A percentile compares a stretch with the other conserved stretches of the same genome.
phyloP scores from a whole-genome alignment of 2,329 filamentous ascomycete genomes.

The Fusarium sp. region DNA sequence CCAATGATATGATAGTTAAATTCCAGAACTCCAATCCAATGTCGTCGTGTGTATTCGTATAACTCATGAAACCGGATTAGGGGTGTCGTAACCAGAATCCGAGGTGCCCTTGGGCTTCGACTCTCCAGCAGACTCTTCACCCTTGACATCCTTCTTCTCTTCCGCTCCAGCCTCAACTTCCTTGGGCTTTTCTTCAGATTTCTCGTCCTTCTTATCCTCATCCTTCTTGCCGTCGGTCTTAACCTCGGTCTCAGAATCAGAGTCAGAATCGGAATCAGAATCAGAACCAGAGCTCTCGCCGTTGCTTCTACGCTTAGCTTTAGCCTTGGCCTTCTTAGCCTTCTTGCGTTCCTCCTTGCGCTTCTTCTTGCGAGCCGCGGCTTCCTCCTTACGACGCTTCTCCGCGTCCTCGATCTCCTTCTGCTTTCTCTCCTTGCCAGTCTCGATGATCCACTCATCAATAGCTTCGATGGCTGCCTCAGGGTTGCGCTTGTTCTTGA shows the following conservation, averaged over 20 bases:
- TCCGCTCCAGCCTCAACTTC: background rate
- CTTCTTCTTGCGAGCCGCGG: conserved; percentile 48
- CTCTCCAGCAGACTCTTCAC: conserved; percentile 4
- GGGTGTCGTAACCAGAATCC: conserved; percentile 51
- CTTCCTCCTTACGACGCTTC: conserved; percentile 53
- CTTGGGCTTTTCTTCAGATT: conserved; percentile 16
- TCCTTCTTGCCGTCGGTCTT: conserved; percentile 33
- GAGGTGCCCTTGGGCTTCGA: conserved; percentile 47
- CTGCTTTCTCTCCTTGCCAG: conserved; percentile 61
- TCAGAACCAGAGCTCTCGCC: conserved; percentile 40
- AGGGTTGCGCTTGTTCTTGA: conserved; percentile 66
- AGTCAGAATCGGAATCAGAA: conserved; percentile 34
- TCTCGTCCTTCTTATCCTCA: conserved; percentile 30
- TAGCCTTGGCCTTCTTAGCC: conserved; percentile 41
- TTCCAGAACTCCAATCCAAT: conserved; percentile 16
- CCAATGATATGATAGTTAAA: background rate
- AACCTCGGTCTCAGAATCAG: conserved; percentile 33
- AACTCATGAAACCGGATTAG: conserved; percentile 35
- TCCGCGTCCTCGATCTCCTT: conserved; percentile 57
- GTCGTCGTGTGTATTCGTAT: conserved; percentile 20
- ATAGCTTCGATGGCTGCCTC: conserved; percentile 59
- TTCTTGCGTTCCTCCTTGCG: conserved; percentile 43
- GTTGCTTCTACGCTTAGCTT: conserved; percentile 39
- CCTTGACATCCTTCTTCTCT: conserved; percentile 22
- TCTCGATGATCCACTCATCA: conserved; percentile 62